phyloP scores from a whole-genome alignment of 352 stramenopile genomes.

The Pythium phragmiticola region DNA sequence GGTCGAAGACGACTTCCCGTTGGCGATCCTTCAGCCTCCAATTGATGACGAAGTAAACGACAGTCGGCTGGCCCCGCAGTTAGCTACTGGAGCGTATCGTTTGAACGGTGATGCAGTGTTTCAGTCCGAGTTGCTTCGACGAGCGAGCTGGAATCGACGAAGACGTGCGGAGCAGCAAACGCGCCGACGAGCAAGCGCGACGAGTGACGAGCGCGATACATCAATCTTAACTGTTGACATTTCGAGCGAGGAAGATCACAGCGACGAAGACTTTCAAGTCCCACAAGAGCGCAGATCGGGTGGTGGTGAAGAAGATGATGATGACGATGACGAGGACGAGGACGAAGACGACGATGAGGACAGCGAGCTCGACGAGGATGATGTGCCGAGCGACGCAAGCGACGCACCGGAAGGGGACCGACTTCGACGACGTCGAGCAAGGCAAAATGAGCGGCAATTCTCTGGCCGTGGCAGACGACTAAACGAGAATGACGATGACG shows the following conservation, averaged over 20 bases:
- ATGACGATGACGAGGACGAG: conserved; percentile 22
- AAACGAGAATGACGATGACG: conserved; percentile 6
- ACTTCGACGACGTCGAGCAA: conserved; percentile 27
- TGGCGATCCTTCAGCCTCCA: conserved; percentile 36
- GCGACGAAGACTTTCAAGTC: conserved; percentile 80
- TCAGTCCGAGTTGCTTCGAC: conserved; percentile 60
- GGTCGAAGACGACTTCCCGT: conserved; percentile 52
- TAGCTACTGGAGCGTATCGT: conserved; percentile 46
- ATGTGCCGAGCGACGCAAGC: conserved; percentile 24
- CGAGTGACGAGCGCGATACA: conserved; percentile 78
- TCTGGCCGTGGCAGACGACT: conserved; percentile 17
- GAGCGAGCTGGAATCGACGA: conserved; percentile 31
- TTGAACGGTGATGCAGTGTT: conserved; percentile 72
- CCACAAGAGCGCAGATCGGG: conserved; percentile 6
- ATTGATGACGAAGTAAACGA: neutral
- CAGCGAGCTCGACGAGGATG: conserved; percentile 32
- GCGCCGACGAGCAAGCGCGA: conserved; percentile 36
- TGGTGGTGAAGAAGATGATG: conserved; percentile 20
- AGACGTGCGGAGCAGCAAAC: conserved; percentile 26
- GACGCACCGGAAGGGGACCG: conserved; percentile 23
- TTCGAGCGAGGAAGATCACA: conserved; percentile 84
- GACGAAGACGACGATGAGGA: conserved; percentile 18
- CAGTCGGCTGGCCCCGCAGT: neutral
- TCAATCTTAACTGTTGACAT: conserved; percentile 84
- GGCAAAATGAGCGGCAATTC: conserved; percentile 15